phyloP scores from a whole-genome alignment of 2,329 filamentous ascomycete species.

The Elsinoe ampelina region DNA sequence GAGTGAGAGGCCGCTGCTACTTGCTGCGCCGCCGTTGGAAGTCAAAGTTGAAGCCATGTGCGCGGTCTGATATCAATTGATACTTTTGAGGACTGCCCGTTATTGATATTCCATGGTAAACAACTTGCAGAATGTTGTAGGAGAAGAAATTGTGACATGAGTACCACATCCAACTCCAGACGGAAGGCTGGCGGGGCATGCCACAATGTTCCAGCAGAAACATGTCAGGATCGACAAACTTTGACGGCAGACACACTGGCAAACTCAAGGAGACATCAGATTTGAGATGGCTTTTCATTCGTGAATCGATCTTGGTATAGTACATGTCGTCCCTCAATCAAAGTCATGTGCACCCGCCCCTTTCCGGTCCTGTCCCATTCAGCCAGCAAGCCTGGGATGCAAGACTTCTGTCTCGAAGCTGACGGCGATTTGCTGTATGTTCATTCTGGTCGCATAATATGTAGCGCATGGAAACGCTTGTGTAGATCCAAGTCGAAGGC shows the following conservation, averaged over 20 bases:
- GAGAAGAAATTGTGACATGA: background rate
- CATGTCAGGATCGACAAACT: background rate
- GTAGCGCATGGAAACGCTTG: background rate
- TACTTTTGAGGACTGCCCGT: too few species aligned
- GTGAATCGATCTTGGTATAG: slow-evolving; percentile 1
- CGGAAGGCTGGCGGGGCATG: background rate
- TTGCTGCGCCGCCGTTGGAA: background rate
- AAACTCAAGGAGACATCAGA: background rate
- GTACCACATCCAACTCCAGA: background rate
- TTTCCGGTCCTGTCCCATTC: background rate
- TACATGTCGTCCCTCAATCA: slow-evolving; percentile 4
- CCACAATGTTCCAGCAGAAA: background rate
- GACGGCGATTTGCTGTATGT: background rate
- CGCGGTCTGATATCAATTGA: too few species aligned
- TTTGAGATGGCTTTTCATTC: background rate
- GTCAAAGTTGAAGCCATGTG: background rate
- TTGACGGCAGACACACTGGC: background rate
- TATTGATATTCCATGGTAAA: background rate
- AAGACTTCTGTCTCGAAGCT: too few species aligned
- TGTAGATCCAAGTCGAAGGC: background rate
- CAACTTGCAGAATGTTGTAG: background rate
- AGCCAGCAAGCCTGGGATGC: background rate
- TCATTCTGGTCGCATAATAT: slow-evolving; percentile 8
- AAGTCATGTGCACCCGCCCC: background rate
- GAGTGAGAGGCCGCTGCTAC: background rate